Percentiles rank a stretch among this genome's conserved stretches.
These are phyloP conservation scores for Candida albicans DNA, from an alignment of 1,139 yeast genomes.

Conservation along the genomic window DNA sequence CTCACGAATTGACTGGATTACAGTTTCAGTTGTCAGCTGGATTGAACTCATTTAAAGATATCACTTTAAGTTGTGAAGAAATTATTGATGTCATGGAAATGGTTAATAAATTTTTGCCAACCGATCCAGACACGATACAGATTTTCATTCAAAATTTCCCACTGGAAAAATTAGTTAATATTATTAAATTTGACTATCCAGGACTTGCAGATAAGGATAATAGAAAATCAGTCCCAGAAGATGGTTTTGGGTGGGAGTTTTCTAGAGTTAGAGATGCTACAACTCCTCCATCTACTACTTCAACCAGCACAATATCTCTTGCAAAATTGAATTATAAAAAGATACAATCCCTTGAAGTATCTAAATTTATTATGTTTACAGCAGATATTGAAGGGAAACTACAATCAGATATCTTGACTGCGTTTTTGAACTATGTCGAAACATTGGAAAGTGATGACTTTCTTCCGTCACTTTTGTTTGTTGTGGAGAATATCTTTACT, in stretches of 20 bases:
- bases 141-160: conserved; percentile 3
- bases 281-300: conserved; percentile 4
- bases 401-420: conserved; percentile 5
- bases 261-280: conserved; percentile 12
- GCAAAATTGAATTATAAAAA: conserved; percentile 1
- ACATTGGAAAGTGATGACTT: conserved; percentile 6
- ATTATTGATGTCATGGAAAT: conserved; percentile 5
- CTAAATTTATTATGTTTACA: conserved; percentile 4
- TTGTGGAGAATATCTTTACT: conserved; percentile 5
- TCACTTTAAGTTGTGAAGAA: conserved; percentile 8
- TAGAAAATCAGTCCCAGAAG: conserved; percentile 6
- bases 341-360: conserved; percentile 1
- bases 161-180: conserved; percentile 5
- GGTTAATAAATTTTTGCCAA: neutral
- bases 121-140: neutral
- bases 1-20: conserved; percentile 2
- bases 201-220: neutral
- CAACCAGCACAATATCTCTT: neutral
- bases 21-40: conserved; percentile 12
- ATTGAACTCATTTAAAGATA: conserved; percentile 10
- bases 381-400: conserved; percentile 5
- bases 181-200: conserved; percentile 2
- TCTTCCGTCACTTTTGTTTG: conserved; percentile 8
- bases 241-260: conserved; percentile 12
- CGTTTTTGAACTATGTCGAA: conserved; percentile 8